These are phyloP conservation scores for Basidiobolus meristosporus DNA, from an alignment of 371 early-diverging fungal species.

Conservation along the genomic window DNA sequence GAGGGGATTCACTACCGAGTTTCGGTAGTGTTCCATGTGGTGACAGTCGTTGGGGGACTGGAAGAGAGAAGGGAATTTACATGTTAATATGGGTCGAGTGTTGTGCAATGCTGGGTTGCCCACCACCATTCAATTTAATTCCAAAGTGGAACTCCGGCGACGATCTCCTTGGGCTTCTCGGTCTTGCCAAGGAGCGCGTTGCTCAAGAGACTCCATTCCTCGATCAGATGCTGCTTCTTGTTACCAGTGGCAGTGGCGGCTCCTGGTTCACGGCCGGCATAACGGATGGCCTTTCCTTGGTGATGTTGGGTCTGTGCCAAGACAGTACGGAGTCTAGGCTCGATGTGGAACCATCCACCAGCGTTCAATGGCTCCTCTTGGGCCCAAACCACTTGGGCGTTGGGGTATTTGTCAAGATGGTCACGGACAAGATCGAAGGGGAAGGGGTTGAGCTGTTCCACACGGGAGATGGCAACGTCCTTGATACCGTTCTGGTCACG, in stretches of 20 bases:
- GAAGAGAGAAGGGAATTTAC: no score
- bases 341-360: constrained; percentile 80
- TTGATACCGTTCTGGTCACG: constrained; percentile 58
- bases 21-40: no score
- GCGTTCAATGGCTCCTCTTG: constrained; percentile 93
- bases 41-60: no score
- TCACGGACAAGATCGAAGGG: constrained; percentile 79
- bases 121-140: no score
- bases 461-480: constrained; percentile 75
- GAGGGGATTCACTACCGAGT: no score
- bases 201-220: constrained; percentile 68
- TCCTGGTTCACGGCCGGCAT: constrained; percentile 81
- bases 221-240: constrained; percentile 88
- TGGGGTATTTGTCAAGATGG: constrained; percentile 75
- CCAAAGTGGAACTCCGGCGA: no score
- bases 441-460: constrained; percentile 92
- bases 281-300: constrained; percentile 43
- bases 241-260: constrained; percentile 93
- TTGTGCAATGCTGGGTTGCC: no score
- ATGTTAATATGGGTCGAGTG: no score
- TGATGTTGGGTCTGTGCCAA: constrained; percentile 48
- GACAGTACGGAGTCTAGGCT: constrained; percentile 67
- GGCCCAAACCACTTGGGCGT: constrained; percentile 76
- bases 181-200: constrained; percentile 67
- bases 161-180: constrained; percentile 37